phyloP scores from a whole-genome alignment of 2,329 filamentous ascomycete species.

The Emergomyces africanus region DNA sequence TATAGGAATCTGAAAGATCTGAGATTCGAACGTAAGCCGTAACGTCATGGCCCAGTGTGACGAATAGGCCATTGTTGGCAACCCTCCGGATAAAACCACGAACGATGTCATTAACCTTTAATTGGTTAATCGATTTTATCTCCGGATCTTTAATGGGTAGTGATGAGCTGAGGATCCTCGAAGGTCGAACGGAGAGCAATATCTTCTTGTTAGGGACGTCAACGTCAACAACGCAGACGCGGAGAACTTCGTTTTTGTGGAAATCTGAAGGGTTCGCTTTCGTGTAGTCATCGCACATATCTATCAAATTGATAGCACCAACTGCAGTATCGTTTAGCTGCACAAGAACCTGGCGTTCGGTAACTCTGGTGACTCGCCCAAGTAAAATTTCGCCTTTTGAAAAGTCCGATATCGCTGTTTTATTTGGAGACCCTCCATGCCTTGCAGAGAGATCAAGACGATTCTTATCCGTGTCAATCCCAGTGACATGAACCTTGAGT shows the following conservation, averaged over 20 bases:
- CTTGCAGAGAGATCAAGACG: conserved; percentile 75
- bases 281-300: conserved; percentile 76
- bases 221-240: conserved; percentile 71
- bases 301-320: conserved; percentile 67
- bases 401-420: conserved; percentile 57
- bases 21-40: conserved; percentile 74
- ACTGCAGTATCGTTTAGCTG: conserved; percentile 71
- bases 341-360: conserved; percentile 70
- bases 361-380: conserved; percentile 72
- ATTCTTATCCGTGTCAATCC: conserved; percentile 58
- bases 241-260: conserved; percentile 73
- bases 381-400: conserved; percentile 70
- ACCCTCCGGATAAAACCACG: conserved; percentile 90
- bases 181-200: conserved; percentile 69
- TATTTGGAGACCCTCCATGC: conserved; percentile 42
- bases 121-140: conserved; percentile 54
- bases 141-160: conserved; percentile 70
- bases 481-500: conserved; percentile 63
- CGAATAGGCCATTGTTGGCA: conserved; percentile 76
- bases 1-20: conserved; percentile 76
- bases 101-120: conserved; percentile 65
- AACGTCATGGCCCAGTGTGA: conserved; percentile 67
- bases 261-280: conserved; percentile 63
- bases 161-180: conserved; percentile 77
- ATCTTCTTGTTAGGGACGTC: conserved; percentile 77